Conservation (phyloP, 495 filamentous ascomycete species). For the Articulospora tetracladia region DNA sequence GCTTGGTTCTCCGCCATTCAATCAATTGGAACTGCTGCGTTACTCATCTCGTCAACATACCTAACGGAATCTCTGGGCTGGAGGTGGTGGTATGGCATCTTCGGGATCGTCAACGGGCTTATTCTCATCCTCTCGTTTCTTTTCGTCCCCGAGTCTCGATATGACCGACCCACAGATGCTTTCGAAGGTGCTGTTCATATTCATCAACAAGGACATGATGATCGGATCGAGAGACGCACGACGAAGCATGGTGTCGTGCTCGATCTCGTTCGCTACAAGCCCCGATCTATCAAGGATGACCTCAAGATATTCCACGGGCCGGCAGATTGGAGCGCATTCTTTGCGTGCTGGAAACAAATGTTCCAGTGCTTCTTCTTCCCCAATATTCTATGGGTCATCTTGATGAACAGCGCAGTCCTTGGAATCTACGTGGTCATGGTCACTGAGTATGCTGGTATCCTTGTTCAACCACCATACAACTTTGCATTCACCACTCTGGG, state of each 20-base stretch:
- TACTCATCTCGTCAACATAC: background rate
- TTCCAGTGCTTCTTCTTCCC: background rate
- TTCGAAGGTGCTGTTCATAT: conserved; percentile 2
- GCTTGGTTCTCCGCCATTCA: conserved; percentile 4
- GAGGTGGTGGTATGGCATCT: conserved; percentile 7
- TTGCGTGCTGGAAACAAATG: background rate
- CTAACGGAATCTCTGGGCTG: background rate
- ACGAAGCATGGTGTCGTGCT: background rate
- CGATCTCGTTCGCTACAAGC: background rate
- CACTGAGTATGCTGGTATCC: background rate
- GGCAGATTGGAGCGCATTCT: background rate
- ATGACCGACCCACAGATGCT: conserved; percentile 1
- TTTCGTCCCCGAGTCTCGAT: background rate
- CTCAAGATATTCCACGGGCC: background rate
- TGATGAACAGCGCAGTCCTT: conserved; percentile 2
- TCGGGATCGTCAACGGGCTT: background rate
- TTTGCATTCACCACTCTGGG: conserved; percentile 2
- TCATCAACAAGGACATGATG: background rate
- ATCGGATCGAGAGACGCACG: background rate
- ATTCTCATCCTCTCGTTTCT: background rate
- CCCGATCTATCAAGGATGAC: background rate
- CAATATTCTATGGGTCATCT: background rate
- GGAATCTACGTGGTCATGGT: conserved; percentile 1
- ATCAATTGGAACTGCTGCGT: background rate
- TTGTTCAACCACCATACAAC: background rate